phyloP scores from a whole-genome alignment of 2,329 filamentous ascomycete species.

The Cytospora chrysosperma region DNA sequence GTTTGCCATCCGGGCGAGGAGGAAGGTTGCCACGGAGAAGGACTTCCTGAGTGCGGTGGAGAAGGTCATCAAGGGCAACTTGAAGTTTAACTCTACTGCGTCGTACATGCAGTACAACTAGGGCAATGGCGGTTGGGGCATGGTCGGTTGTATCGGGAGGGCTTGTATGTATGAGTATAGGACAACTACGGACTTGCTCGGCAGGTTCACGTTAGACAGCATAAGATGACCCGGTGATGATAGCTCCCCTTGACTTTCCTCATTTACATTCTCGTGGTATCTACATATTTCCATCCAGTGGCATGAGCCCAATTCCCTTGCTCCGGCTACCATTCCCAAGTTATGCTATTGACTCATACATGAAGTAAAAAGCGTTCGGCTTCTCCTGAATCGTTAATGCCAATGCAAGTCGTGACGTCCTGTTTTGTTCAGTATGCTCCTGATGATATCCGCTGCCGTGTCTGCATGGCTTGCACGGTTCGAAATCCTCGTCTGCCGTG shows the following conservation, averaged over 20 bases:
- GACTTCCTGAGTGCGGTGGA: constrained; percentile 97
- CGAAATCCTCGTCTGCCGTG: not conserved
- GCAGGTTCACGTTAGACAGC: constrained; percentile 23
- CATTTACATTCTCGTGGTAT: constrained; percentile 14
- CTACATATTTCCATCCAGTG: constrained; percentile 4
- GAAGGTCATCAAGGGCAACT: constrained; percentile 98
- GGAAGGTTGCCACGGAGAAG: constrained; percentile 98
- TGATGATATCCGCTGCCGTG: not conserved
- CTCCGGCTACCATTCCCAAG: not conserved
- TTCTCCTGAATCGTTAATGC: not conserved
- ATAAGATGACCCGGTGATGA: constrained; percentile 15
- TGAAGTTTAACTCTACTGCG: constrained; percentile 99
- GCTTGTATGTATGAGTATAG: constrained; percentile 29
- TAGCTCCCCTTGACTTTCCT: not conserved
- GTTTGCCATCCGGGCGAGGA: constrained; percentile 91
- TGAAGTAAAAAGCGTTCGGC: not conserved
- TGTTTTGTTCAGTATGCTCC: not conserved
- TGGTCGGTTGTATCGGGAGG: not conserved
- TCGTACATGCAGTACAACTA: constrained; percentile 99
- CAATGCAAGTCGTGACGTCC: not conserved
- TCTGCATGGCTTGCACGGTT: not conserved
- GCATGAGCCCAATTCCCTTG: not conserved
- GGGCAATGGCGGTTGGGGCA: constrained; percentile 9
- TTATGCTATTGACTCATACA: not conserved
- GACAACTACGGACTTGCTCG: constrained; percentile 19